phyloP scores from a whole-genome alignment of 73 alveolate genomes.

The Tetrahymena thermophila region DNA sequence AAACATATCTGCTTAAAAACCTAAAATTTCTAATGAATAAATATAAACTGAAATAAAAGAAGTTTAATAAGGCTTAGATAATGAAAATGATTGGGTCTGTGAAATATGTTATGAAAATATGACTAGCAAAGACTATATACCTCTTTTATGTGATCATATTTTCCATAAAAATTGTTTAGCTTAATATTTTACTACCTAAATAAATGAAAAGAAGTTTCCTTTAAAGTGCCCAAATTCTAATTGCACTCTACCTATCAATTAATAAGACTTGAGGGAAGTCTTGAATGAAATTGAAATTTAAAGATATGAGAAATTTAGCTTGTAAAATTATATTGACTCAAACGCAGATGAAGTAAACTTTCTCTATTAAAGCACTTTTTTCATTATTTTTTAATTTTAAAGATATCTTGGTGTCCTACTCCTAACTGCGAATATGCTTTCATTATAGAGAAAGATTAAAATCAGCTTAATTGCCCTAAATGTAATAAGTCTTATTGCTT shows the following conservation, averaged over 20 bases:
- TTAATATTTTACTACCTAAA: too few relatives aligned
- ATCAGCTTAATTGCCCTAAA: constrained; percentile 24
- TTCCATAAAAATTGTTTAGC: neutral
- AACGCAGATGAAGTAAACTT: neutral
- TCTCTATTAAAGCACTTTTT: neutral
- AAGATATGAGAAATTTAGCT: neutral
- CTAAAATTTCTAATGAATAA: too few relatives aligned
- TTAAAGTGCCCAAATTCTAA: neutral
- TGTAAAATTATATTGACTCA: neutral
- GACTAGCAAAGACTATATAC: neutral
- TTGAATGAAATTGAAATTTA: too few relatives aligned
- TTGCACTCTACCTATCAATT: neutral
- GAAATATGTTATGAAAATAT: neutral
- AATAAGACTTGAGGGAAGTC: neutral
- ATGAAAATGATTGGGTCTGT: neutral
- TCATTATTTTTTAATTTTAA: too few relatives aligned
- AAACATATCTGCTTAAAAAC: too few relatives aligned
- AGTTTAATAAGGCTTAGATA: neutral
- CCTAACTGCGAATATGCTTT: neutral
- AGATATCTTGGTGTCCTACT: neutral
- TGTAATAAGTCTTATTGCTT: constrained; percentile 53
- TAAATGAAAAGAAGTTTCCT: neutral
- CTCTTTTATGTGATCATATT: neutral
- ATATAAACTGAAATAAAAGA: too few relatives aligned
- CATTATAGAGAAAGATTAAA: neutral